Evolutionary conservation across 352 stramenopile species (phyloP), one percentile per base, ranked within the genome.

Genomic region (Globisporangium nunn): DNA sequence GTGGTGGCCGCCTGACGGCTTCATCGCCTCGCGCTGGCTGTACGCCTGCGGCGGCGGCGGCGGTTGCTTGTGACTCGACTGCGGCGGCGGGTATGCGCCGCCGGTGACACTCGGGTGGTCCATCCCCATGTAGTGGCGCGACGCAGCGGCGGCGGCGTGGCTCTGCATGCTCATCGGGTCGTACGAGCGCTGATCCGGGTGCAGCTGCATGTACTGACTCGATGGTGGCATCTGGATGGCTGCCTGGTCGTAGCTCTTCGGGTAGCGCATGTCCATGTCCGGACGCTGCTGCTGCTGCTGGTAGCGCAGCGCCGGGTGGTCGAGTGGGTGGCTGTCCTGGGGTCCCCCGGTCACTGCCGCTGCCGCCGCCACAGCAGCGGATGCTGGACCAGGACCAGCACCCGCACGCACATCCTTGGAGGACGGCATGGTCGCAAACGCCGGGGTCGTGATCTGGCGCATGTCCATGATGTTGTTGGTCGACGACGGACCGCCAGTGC

Each of bases 401-500:
- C n/a, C 28, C 17, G 41, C 68, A 4, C 61, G 62, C 49, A 70
- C 58, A 40, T 87, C 75, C 64, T 88, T 88, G 8, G 71, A 58
- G 30, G 64, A 46, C 15, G 54, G 23, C 37, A 50, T 44, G 37
- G 58, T 61, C 45, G n/a, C 49, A 31, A 65, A 88, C 15, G 70
- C 68, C 6, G 81, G 81, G 52, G 74, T 85, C 4, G 80, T 90
- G 40, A 90, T 85, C 68, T 89, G 79, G 51, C 80, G 78, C 78
- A 90, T 92, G 56, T 90, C 78, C 78, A 90, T 92, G 66, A 91
- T 89, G 63, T 74, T 68, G 79, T 72, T 33, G 77, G 75, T 37
- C 10, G 43, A 23, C 23, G 23, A 23, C 23, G 23, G 5, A 2
- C 15, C 17, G 44, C 44, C 44, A n/a, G 2, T 14, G 6, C 58